A percentile compares a stretch with the other conserved stretches of the same genome.
These are phyloP conservation scores for Talaromyces sp. DNA, from an alignment of 2,329 filamentous ascomycete genomes.

Conservation along the genomic window DNA sequence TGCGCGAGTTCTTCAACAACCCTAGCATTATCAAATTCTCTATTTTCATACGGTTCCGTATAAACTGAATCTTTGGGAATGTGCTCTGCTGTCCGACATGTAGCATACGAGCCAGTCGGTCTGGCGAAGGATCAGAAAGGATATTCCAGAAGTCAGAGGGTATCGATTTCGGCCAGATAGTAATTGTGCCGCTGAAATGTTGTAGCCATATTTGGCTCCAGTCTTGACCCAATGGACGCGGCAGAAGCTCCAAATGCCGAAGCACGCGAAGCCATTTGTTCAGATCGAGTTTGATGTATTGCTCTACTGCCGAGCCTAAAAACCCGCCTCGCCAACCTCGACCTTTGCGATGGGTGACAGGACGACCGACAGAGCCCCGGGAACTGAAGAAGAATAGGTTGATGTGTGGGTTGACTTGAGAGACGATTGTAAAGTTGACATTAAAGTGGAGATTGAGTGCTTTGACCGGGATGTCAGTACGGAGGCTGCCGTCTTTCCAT, in stretches of 20 bases:
- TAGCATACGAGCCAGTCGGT: slow-evolving; percentile 80
- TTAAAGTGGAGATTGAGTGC: slow-evolving; percentile 96
- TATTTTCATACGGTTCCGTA: slow-evolving; percentile 79
- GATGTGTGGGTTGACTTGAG: slow-evolving; percentile 89
- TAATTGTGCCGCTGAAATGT: slow-evolving; percentile 89
- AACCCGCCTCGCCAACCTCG: slow-evolving; percentile 96
- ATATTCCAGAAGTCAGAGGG: slow-evolving; percentile 81
- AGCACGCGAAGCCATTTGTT: slow-evolving; percentile 97
- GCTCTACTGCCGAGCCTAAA: slow-evolving; percentile 84
- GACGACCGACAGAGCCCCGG: slow-evolving; percentile 82
- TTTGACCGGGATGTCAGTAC: slow-evolving; percentile 93
- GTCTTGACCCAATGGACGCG: slow-evolving; percentile 85
- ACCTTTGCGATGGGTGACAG: slow-evolving; percentile 88
- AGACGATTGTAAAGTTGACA: slow-evolving; percentile 92
- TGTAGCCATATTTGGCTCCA: slow-evolving; percentile 98
- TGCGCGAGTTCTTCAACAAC: slow-evolving; percentile 35
- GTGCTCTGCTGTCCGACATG: slow-evolving; percentile 83
- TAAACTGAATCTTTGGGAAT: slow-evolving; percentile 89
- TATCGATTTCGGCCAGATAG: slow-evolving; percentile 85
- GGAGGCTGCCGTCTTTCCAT: slow-evolving; percentile 94
- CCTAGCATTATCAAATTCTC: slow-evolving; percentile 66
- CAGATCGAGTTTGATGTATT: slow-evolving; percentile 93
- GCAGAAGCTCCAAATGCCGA: slow-evolving; percentile 85
- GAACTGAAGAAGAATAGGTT: slow-evolving; percentile 99
- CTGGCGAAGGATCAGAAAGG: slow-evolving; percentile 73